A percentile compares a stretch with the other conserved stretches of the same genome.
phyloP scores from a whole-genome alignment of 176 grass and related monocot genomes.

The Oropetium thomaeum region DNA sequence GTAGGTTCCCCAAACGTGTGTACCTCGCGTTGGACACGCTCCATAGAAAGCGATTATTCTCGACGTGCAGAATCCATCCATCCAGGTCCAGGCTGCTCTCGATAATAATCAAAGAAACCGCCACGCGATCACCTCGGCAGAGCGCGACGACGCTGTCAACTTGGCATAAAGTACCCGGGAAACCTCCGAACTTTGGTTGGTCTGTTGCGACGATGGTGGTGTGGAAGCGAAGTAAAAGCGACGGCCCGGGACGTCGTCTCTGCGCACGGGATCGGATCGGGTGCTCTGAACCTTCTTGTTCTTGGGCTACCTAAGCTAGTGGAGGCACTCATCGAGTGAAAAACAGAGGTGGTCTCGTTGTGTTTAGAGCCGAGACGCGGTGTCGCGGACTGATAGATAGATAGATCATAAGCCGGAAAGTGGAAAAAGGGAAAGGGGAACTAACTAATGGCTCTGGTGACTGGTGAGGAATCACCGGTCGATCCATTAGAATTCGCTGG shows the following conservation, averaged over 20 bases:
- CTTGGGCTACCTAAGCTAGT: background rate
- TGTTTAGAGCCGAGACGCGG: background rate
- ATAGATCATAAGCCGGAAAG: background rate
- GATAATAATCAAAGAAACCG: background rate
- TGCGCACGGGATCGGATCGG: too few species aligned
- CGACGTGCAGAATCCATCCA: background rate
- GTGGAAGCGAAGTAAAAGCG: background rate
- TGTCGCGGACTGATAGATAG: background rate
- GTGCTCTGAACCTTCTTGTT: background rate
- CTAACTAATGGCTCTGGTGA: background rate
- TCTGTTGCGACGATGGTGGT: background rate
- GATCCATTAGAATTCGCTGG: slow-evolving; percentile 10
- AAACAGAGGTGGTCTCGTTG: background rate
- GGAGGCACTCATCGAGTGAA: background rate
- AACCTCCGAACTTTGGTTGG: background rate
- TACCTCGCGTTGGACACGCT: background rate
- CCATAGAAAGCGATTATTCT: background rate
- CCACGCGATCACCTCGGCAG: background rate
- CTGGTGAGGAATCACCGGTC: background rate
- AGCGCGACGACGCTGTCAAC: background rate
- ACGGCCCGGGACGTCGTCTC: too few species aligned
- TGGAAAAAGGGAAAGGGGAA: background rate
- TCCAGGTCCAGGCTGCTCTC: background rate
- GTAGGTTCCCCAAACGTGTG: background rate
- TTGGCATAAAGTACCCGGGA: slow-evolving; percentile 14